Evolutionary conservation across 2,329 filamentous ascomycete species (phyloP).

Genomic region (Cadophora gregata): DNA sequence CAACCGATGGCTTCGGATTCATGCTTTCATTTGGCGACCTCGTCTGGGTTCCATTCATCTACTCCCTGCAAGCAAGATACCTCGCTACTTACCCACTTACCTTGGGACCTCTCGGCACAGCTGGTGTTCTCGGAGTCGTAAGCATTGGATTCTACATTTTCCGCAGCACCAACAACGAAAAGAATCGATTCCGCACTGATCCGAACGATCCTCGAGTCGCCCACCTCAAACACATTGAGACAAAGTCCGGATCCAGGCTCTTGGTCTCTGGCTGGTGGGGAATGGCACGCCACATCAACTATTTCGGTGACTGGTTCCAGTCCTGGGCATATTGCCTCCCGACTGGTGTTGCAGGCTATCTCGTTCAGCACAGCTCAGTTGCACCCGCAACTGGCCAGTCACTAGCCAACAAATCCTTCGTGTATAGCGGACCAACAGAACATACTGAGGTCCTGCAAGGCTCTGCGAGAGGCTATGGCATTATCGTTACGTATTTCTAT

Average conservation of each 20-base stretch:
- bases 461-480: constrained; percentile 80
- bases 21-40: constrained; percentile 95
- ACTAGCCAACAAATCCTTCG: constrained; percentile 57
- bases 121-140: constrained; percentile 70
- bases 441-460: constrained; percentile 72
- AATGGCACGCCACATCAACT: constrained; percentile 90
- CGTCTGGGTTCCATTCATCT: constrained; percentile 91
- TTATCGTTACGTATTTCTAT: constrained; percentile 93
- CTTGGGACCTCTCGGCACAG: constrained; percentile 72
- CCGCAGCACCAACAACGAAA: constrained; percentile 91
- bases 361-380: constrained; percentile 61
- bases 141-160: constrained; percentile 85
- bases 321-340: constrained; percentile 89
- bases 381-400: constrained; percentile 57
- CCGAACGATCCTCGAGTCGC: constrained; percentile 79
- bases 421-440: constrained; percentile 57
- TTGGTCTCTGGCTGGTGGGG: constrained; percentile 95
- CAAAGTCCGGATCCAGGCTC: constrained; percentile 79
- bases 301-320: constrained; percentile 94
- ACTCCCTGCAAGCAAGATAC: constrained; percentile 84
- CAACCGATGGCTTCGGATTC: constrained; percentile 89
- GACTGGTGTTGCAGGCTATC: constrained; percentile 83
- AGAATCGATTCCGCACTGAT: constrained; percentile 91
- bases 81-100: constrained; percentile 80
- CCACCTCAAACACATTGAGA: constrained; percentile 86